Percentiles rank a stretch among this genome's conserved stretches.
Conservation (phyloP, 1,139 yeast species). For the Taphrina sp. region DNA sequence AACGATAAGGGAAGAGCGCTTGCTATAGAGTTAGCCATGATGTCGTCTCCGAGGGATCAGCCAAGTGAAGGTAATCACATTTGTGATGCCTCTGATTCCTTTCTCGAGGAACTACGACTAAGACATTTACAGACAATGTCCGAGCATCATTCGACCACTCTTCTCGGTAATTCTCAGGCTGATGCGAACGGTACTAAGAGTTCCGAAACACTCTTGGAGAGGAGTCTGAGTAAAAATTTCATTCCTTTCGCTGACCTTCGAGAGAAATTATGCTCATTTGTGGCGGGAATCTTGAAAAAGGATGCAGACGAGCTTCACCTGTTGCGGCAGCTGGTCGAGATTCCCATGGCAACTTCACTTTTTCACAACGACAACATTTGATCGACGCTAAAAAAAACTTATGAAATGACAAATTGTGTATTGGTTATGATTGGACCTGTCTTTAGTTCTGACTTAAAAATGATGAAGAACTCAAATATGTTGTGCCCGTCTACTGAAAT, state of each 20-base stretch:
- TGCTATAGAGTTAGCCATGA: conserved; percentile 19
- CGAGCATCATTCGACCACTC: not conserved
- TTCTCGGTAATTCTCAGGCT: not conserved
- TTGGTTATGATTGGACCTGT: too few relatives aligned
- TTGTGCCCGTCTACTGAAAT: too few relatives aligned
- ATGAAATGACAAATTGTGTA: too few relatives aligned
- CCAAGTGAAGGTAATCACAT: not conserved
- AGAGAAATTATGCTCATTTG: conserved; percentile 37
- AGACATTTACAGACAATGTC: conserved; percentile 26
- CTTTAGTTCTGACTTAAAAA: too few relatives aligned
- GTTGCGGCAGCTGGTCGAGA: conserved; percentile 51
- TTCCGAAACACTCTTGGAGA: conserved; percentile 4
- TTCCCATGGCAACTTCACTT: too few relatives aligned
- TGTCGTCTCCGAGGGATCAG: conserved; percentile 13
- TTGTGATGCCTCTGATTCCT: conserved; percentile 20
- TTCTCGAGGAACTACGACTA: conserved; percentile 20
- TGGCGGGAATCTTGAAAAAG: conserved; percentile 37
- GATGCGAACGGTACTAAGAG: not conserved
- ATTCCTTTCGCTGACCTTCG: conserved; percentile 37
- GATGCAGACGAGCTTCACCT: conserved; percentile 35
- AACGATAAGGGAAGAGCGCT: conserved; percentile 16
- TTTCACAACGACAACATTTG: too few relatives aligned
- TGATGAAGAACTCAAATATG: too few relatives aligned
- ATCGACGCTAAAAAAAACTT: too few relatives aligned
- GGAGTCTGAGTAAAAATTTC: conserved; percentile 29